Percentiles rank a stretch among this genome's conserved stretches.
phyloP scores from a whole-genome alignment of 2,329 filamentous ascomycete species.

The Plectosphaerella plurivora region DNA sequence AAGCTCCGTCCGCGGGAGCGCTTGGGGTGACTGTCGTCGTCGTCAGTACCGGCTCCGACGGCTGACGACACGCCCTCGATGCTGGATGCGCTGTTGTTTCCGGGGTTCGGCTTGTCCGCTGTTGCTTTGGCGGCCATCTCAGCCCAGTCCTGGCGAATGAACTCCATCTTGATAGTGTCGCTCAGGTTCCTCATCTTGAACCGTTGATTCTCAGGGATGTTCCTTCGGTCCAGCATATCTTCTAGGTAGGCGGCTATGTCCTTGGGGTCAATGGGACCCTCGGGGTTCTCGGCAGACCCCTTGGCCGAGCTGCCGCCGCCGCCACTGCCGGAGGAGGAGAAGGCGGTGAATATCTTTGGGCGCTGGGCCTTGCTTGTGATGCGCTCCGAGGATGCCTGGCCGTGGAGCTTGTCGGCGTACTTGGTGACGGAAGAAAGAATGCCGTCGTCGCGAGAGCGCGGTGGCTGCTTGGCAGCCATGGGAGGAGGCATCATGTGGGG shows the following conservation, averaged over 20 bases:
- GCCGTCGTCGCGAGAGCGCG: conserved; percentile 11
- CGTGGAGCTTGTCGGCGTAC: conserved; percentile 4
- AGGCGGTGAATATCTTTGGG: conserved; percentile 32
- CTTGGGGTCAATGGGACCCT: conserved; percentile 46
- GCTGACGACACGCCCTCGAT: conserved; percentile 23
- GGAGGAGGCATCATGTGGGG: conserved; percentile 20
- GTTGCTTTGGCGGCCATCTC: conserved; percentile 52
- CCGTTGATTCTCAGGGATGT: conserved; percentile 89
- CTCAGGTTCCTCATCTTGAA: conserved; percentile 92
- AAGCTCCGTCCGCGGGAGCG: conserved; percentile 71
- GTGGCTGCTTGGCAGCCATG: conserved; percentile 8
- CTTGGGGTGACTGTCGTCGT: conserved; percentile 46
- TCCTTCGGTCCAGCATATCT: conserved; percentile 73
- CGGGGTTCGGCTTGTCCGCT: conserved; percentile 29
- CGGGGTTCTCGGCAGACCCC: conserved; percentile 32
- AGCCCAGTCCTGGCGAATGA: conserved; percentile 83
- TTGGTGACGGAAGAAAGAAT: conserved; percentile 12
- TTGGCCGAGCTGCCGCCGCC: conserved; percentile 30
- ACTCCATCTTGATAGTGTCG: conserved; percentile 89
- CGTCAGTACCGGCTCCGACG: conserved; percentile 30
- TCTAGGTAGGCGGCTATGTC: conserved; percentile 56
- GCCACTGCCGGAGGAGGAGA: conserved; percentile 22
- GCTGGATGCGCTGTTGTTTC: conserved; percentile 36
- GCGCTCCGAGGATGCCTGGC: conserved; percentile 13
- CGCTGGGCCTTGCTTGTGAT: conserved; percentile 32